Conservation (phyloP, 306 rosid species). For the Hippophae rhamnoides region DNA sequence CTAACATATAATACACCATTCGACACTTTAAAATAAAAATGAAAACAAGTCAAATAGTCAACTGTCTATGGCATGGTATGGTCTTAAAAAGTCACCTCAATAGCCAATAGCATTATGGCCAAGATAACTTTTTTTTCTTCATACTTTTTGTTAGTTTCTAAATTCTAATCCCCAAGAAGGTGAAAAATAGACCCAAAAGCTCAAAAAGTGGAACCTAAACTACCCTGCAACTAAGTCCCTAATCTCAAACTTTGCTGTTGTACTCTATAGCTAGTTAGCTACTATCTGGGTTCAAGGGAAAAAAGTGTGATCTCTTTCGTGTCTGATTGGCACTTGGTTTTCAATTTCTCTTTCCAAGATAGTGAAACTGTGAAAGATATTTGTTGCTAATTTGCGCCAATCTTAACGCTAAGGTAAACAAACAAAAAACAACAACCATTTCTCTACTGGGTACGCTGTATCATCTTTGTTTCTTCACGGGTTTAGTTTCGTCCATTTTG, state of each 20-base stretch:
- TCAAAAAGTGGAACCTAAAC: constrained; percentile 1
- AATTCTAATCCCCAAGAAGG: constrained; percentile 1
- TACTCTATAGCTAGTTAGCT: neutral
- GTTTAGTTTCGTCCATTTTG: neutral
- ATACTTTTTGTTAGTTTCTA: too few relatives aligned
- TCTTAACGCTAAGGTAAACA: neutral
- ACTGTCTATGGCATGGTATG: too few relatives aligned
- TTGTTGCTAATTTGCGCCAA: constrained; percentile 3
- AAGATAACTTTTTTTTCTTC: too few relatives aligned
- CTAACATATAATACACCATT: too few relatives aligned
- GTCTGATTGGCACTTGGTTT: constrained; percentile 9
- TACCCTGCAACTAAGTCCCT: neutral
- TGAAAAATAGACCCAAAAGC: neutral
- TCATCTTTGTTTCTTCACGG: neutral
- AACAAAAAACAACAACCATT: neutral
- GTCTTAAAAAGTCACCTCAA: too few relatives aligned
- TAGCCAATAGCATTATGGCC: too few relatives aligned
- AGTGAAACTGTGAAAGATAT: neutral
- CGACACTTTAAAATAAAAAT: too few relatives aligned
- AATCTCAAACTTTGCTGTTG: neutral
- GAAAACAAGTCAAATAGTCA: too few relatives aligned
- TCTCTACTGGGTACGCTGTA: constrained; percentile 5
- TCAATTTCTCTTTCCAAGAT: neutral
- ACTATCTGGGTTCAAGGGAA: constrained; percentile 13
- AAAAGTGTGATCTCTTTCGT: constrained; percentile 21